Evolutionary conservation across 2,329 filamentous ascomycete species (phyloP).

Genomic region (Botrytis pseudocinerea): DNA sequence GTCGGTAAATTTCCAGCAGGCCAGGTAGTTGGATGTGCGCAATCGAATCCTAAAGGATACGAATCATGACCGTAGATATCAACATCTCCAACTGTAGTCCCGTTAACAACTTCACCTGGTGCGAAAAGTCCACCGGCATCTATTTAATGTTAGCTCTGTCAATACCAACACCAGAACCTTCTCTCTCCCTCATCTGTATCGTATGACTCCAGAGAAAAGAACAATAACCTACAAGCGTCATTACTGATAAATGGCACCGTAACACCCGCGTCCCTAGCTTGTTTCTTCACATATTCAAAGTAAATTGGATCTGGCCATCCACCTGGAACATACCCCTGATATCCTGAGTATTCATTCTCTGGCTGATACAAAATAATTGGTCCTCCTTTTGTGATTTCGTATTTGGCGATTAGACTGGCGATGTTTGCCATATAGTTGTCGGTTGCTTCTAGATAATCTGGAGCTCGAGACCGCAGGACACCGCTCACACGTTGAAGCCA

Average conservation of each 20-base stretch:
- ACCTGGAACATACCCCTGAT: conserved; percentile 47
- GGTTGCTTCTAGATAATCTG: conserved; percentile 65
- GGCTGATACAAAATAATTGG: conserved; percentile 78
- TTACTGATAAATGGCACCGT: conserved; percentile 76
- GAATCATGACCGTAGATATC: conserved; percentile 45
- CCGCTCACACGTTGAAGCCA: conserved; percentile 73
- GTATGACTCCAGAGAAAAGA: neutral
- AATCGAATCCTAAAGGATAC: conserved; percentile 50
- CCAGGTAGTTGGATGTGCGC: conserved; percentile 55
- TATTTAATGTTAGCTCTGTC: conserved; percentile 23
- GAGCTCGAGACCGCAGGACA: conserved; percentile 60
- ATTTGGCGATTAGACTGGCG: conserved; percentile 66
- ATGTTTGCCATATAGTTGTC: conserved; percentile 60
- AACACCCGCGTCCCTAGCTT: conserved; percentile 67
- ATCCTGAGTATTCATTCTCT: conserved; percentile 75
- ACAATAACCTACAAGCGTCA: conserved; percentile 53
- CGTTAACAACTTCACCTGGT: conserved; percentile 35
- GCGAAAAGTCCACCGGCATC: conserved; percentile 36
- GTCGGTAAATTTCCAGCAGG: conserved; percentile 57
- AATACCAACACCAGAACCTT: neutral
- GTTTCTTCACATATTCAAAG: conserved; percentile 69
- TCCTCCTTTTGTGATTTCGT: conserved; percentile 80
- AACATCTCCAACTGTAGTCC: conserved; percentile 38
- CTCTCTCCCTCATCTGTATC: neutral
- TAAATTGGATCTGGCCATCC: conserved; percentile 67